Evolutionary conservation across 345 rosid genomes (phyloP), one percentile per base, ranked within the genome.

Genomic region (Citrus hindsii): DNA sequence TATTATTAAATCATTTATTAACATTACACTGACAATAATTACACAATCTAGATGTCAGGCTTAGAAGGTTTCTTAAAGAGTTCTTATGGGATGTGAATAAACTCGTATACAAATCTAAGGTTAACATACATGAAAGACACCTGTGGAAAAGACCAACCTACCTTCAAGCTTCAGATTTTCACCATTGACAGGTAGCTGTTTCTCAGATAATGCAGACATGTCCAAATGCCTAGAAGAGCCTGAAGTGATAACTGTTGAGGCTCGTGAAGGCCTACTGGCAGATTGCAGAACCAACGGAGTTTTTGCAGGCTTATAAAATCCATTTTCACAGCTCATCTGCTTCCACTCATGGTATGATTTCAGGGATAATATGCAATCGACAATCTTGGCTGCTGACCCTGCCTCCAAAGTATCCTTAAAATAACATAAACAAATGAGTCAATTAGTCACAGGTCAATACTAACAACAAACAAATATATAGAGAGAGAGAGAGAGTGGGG

Each of bases 361-460:
- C 32, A 96, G 93, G 58, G 94, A 90, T 37, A 96, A 87, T 66
- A 96, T 79, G 87, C 99, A 94, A 73, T 96, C 98, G 4, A 91
- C 97, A 76, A 96, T 90, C 80, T 90, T 96, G 48, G 86, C 87
- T 58, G 82, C 92, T 61, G 97, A 90, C 35, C 94, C 98, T 21
- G 89, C 83, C 79, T 96, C 99, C 82, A 94, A 62, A 73, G 83
- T 83, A 78, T 94, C 98, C 98, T 96, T 85, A 24, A 70, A 37
- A 79, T 56, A 81, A 55, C 14, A 81, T 6, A 79, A 69, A 51
- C 16, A 60, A 81, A 19, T 32, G 61, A 18, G 58, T 62, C 40
- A 67, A 12, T 85, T 28, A 77, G 42, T 73, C 75, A 62, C n/a
- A 32, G 4, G 37, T 28, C 24, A 78, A 62, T 48, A 71, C 10